Percentiles rank a stretch among this genome's conserved stretches.
These are phyloP conservation scores for Botrytis sinoallii DNA, from an alignment of 2,329 filamentous ascomycete genomes.

Conservation along the genomic window DNA sequence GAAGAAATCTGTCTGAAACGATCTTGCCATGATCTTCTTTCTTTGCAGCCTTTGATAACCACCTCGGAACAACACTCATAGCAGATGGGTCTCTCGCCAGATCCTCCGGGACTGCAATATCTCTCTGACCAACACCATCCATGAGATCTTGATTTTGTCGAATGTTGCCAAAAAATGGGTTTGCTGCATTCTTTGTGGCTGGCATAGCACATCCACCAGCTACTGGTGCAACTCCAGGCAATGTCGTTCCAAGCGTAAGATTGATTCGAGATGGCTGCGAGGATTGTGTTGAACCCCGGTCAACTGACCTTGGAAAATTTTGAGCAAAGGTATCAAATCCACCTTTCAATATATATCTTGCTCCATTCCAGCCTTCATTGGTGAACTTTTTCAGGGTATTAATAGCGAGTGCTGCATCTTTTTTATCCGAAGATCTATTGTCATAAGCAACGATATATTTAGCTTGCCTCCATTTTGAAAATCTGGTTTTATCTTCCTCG, in stretches of 20 bases:
- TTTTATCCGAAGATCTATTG: conserved; percentile 67
- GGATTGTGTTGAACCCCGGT: conserved; percentile 44
- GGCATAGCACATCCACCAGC: conserved; percentile 87
- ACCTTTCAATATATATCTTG: conserved; percentile 71
- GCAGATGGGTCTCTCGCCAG: conserved; percentile 43
- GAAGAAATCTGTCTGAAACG: conserved; percentile 79
- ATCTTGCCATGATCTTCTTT: conserved; percentile 69
- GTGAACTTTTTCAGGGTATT: conserved; percentile 94
- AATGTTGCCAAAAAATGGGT: conserved; percentile 95
- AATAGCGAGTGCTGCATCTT: conserved; percentile 75
- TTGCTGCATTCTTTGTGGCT: conserved; percentile 61
- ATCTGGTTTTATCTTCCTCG: conserved; percentile 65
- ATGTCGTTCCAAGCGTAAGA: conserved; percentile 48
- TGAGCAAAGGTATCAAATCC: conserved; percentile 75
- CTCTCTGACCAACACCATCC: conserved; percentile 83
- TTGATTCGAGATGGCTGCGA: conserved; percentile 43
- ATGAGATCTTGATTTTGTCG: conserved; percentile 94
- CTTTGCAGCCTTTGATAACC: conserved; percentile 70
- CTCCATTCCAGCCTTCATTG: conserved; percentile 75
- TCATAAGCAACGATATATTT: conserved; percentile 87
- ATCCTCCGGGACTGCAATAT: conserved; percentile 55
- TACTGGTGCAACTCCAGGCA: conserved; percentile 65
- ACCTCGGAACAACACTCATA: conserved; percentile 59
- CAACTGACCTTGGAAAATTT: conserved; percentile 63
- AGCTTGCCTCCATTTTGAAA: conserved; percentile 71